Evolutionary conservation across 805 yeast genomes (phyloP), one percentile per base, ranked within the genome.

Genomic region (Vanderwaltozyma yarrowii): DNA sequence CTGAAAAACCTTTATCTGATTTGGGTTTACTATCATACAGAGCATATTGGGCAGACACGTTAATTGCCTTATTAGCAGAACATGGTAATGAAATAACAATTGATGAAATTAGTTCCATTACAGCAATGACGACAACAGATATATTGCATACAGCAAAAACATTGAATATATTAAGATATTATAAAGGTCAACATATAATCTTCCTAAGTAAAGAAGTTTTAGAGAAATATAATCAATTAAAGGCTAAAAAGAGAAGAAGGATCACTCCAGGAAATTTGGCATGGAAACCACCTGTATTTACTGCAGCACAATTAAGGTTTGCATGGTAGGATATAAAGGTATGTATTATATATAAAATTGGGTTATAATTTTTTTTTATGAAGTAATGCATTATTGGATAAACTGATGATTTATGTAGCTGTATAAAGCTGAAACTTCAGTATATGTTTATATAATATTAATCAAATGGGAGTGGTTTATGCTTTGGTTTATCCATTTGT

Each of bases 91-190:
- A 80, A 42, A 74, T 80, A 35, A 80, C 94, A 3, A 87, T 92
- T 39, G 98, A 92, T 52, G 97, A 89, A 49, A 81, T 92, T 14
- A 80, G 95, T 24, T 67, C 79, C 11, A 62, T 76, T 35, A 85
- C 97, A 0, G 75, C 96, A 12, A 89, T 92, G 95, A 92, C 98
- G 10, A 87, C 97, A 1, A 83, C 94, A 2, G 98, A 92, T 61
- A 85, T 92, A 37, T 64, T 92, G 35, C 96, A 92, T 58, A 92
- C 98, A 0, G 72, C 94, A 39, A 92, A 92, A 50, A 85, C 96
- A 2, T 67, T 87, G 54, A 88, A 84, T 53, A 86, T 92, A 71
- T 67, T 94, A 49, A 73, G 87, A 51, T 92, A 89, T 55, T 87
- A 87, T 61, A 87, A 87, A 58, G 98, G 97, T 14, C 97, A 92